These are phyloP conservation scores for Citrus sinensis DNA, from an alignment of 345 rosid genomes.

Conservation along the genomic window DNA sequence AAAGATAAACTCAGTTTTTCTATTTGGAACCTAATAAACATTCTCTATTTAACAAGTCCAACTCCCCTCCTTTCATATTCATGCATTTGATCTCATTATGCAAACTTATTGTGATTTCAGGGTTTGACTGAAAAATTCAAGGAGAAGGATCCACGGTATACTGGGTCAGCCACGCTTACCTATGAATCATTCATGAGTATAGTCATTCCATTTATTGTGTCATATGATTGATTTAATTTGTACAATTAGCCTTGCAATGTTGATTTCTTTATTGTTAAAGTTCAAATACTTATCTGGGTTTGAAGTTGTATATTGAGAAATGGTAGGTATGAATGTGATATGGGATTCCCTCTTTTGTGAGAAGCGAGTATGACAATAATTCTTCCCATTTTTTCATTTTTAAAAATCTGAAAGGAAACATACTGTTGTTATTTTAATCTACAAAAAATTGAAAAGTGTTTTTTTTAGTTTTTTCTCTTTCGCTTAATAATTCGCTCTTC, in stretches of 20 bases:
- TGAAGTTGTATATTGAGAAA: neutral
- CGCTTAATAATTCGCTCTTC: no score
- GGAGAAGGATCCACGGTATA: slow-evolving; percentile 49
- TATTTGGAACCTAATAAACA: no score
- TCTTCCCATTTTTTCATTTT: no score
- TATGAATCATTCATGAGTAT: slow-evolving; percentile 60
- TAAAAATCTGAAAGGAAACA: no score
- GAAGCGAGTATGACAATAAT: no score
- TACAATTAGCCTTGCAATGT: neutral
- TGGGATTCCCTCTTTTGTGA: neutral
- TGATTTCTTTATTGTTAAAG: neutral
- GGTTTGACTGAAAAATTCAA: slow-evolving; percentile 69
- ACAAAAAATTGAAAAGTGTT: rapidly evolving
- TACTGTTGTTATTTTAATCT: no score
- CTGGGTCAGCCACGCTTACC: slow-evolving; percentile 44
- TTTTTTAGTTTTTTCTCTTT: no score
- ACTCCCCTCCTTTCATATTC: neutral
- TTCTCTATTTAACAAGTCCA: neutral
- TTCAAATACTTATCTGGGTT: neutral
- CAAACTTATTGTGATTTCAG: slow-evolving; percentile 28
- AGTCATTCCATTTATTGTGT: slow-evolving; percentile 59
- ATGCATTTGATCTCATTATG: neutral
- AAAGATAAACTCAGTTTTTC: neutral
- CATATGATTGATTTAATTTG: slow-evolving; percentile 34
- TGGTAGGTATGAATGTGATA: neutral